Base-by-base conservation (phyloP, 257 asterid species). In the Solanum pinnatisectum region DNA sequence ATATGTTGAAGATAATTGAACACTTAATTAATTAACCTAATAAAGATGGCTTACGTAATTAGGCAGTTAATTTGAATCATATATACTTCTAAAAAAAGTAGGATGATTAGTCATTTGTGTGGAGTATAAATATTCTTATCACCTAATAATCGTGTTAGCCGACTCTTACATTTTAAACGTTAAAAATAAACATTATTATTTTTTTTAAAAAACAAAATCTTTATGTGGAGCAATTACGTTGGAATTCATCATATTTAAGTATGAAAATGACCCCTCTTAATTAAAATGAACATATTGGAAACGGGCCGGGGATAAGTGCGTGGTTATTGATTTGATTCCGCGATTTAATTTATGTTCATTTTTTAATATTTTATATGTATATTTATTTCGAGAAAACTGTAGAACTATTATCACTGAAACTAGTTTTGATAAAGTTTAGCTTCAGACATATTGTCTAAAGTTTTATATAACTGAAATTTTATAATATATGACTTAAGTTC, bases 321-420 rank as follows among this genome's bases (percentile, higher is more conserved):
- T n/a, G 72, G 72, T 65, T n/a, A 12, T 52, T 0, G 3, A 65
- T 65, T 65, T n/a, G 14, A 63, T 63, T 44, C 52, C 1, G 16
- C 33, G 1, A 65, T 65, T 65, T 65, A 11, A 65, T 65, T 65
- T 65, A 6, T 65, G 16, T 12, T 25, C 4, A 65, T 9, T 12
- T 67, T 11, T 27, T 5, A 27, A 67, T 25, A 11, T 2, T 67
- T 67, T 25, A 12, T 10, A 63, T 4, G 33, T 68, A 30, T 32
- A 70, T 70, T 6, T 1, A 15, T 70, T 32, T 70, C 0, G 3
- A 8, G 23, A 70, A 32, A 32, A 32, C 0, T 15, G 0, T 15
- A 15, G 23, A 70, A 30, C 14, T 13, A 30, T 0, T 0, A 14
- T 68, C 4, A 63, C 1, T 68, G 12, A 13, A 68, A 16, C 1